phyloP scores from a whole-genome alignment of 805 yeast genomes.

The Torulaspora quercuum region DNA sequence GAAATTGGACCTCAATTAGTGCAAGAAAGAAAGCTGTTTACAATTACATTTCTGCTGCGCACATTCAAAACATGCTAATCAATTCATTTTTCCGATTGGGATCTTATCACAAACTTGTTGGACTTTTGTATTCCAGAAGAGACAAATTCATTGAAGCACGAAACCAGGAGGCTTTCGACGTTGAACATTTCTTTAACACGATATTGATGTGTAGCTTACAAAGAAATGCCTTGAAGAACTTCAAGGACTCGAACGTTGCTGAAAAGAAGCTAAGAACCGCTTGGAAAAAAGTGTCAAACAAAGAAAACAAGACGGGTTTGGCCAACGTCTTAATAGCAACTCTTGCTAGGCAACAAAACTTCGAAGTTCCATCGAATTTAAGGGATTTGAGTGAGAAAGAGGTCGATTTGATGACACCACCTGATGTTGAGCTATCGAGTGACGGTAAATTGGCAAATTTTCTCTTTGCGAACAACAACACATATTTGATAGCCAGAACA shows the following conservation, averaged over 20 bases:
- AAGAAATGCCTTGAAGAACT: slow-evolving; percentile 20
- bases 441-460: slow-evolving; percentile 16
- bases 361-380: slow-evolving; percentile 6
- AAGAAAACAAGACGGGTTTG: slow-evolving; percentile 27
- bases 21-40: slow-evolving; percentile 28
- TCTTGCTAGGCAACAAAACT: slow-evolving; percentile 21
- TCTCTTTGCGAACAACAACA: slow-evolving; percentile 17
- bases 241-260: slow-evolving; percentile 20
- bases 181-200: slow-evolving; percentile 32
- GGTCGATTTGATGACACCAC: slow-evolving; percentile 13
- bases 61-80: slow-evolving; percentile 27
- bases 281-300: slow-evolving; percentile 22
- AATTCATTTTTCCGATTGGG: slow-evolving; percentile 29
- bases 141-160: slow-evolving; percentile 22
- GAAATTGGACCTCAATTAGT: slow-evolving; percentile 27
- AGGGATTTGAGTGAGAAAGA: slow-evolving; percentile 13
- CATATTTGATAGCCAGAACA: slow-evolving; percentile 27
- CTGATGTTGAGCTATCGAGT: slow-evolving; percentile 6
- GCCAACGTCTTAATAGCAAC: slow-evolving; percentile 22
- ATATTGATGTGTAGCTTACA: slow-evolving; percentile 31
- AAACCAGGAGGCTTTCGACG: slow-evolving; percentile 22
- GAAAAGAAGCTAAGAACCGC: slow-evolving; percentile 22
- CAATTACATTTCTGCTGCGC: slow-evolving; percentile 25
- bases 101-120: slow-evolving; percentile 21
- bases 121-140: slow-evolving; percentile 20